Percentiles rank a stretch among this genome's conserved stretches.
phyloP scores from a whole-genome alignment of 768 basidiomycete genomes.

The Lactifluus rugatus region DNA sequence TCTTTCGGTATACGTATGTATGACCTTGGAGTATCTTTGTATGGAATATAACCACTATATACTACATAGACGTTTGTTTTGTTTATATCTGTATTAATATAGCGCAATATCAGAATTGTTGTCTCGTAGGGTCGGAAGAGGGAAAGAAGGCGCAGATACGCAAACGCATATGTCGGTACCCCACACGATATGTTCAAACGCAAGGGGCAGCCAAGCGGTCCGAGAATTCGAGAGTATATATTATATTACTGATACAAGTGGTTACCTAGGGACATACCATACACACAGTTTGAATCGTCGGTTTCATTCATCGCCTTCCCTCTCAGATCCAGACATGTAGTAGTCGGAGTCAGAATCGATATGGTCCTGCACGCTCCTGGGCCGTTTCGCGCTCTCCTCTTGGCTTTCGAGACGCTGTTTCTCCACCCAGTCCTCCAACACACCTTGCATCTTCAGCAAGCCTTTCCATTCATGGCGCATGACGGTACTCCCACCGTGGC shows the following conservation, averaged over 20 bases:
- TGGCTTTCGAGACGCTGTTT: slow-evolving; percentile 33
- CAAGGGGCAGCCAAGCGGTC: not conserved
- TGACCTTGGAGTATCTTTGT: not conserved
- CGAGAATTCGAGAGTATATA: not conserved
- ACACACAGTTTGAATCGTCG: not conserved
- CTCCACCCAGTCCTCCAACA: slow-evolving; percentile 69
- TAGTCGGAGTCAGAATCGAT: slow-evolving; percentile 13
- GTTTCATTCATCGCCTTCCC: slow-evolving; percentile 7
- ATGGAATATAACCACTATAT: not conserved
- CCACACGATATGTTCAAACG: not conserved
- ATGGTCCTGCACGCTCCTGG: slow-evolving; percentile 14
- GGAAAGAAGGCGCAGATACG: too few species aligned
- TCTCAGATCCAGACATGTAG: slow-evolving; percentile 2
- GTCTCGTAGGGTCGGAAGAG: not conserved
- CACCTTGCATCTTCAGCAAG: slow-evolving; percentile 55
- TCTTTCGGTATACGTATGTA: not conserved
- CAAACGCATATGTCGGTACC: too few species aligned
- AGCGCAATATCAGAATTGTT: too few species aligned
- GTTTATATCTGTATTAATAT: too few species aligned
- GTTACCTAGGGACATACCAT: not conserved
- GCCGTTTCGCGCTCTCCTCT: slow-evolving; percentile 19
- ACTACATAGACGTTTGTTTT: not conserved
- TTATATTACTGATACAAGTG: not conserved
- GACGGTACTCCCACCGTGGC: slow-evolving; percentile 58
- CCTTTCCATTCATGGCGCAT: slow-evolving; percentile 98